Evolutionary conservation across 2,329 filamentous ascomycete species (phyloP).

Genomic region (Metarhizium rileyi): DNA sequence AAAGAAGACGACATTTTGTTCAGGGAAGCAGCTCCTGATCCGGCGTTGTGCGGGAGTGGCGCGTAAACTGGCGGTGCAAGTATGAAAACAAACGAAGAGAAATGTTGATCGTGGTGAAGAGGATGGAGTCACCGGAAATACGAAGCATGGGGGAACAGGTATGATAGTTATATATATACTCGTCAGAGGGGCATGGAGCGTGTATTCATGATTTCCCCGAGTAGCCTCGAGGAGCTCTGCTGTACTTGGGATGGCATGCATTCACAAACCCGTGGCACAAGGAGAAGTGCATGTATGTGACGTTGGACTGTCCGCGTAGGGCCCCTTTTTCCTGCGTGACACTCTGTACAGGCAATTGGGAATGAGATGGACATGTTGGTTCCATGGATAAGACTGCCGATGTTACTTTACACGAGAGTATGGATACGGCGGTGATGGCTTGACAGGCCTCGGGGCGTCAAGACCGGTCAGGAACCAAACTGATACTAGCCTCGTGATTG

Average conservation of each 20-base stretch:
- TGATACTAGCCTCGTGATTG: too few species aligned
- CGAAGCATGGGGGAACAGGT: neutral
- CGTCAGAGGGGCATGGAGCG: neutral
- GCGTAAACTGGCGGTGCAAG: neutral
- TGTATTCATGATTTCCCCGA: neutral
- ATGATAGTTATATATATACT: neutral
- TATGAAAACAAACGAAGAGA: neutral
- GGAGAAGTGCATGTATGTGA: neutral
- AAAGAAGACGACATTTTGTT: conserved; percentile 7
- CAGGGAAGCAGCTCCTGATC: neutral
- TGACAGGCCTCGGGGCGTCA: neutral
- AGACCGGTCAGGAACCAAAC: neutral
- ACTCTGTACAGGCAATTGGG: neutral
- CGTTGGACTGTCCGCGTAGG: neutral
- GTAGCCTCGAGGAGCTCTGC: neutral
- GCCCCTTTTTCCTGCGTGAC: neutral
- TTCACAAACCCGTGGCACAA: neutral
- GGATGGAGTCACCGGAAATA: neutral
- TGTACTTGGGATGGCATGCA: neutral
- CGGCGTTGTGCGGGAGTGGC: neutral
- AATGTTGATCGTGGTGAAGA: neutral
- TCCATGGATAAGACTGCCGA: neutral
- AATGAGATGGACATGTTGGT: neutral
- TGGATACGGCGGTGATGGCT: neutral
- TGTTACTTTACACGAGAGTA: neutral